phyloP scores from a whole-genome alignment of 2,329 filamentous ascomycete species.

The Aspergillus uvarum region DNA sequence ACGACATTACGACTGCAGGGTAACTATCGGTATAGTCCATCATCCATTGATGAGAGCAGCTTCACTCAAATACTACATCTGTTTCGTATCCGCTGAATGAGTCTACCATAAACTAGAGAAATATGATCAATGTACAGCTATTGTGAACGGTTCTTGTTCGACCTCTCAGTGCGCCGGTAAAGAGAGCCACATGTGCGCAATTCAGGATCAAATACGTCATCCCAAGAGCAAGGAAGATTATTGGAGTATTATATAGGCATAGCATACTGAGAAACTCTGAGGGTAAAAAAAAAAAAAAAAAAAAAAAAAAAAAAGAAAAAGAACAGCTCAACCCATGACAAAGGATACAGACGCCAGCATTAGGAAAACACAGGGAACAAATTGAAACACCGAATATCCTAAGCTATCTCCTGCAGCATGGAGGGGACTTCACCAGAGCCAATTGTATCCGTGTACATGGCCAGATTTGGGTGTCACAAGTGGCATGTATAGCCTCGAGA shows the following conservation, averaged over 20 bases:
- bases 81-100: no score
- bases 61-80: neutral
- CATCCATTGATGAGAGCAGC: neutral
- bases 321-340: conserved; percentile 30
- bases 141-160: neutral
- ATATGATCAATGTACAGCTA: neutral
- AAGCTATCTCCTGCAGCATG: conserved; percentile 28
- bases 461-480: conserved; percentile 5
- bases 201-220: neutral
- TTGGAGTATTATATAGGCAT: conserved; percentile 36
- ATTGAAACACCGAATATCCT: conserved; percentile 19
- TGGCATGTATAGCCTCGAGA: neutral
- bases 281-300: conserved; percentile 12
- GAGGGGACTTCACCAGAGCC: conserved; percentile 34
- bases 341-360: conserved; percentile 37
- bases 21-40: neutral
- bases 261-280: conserved; percentile 31
- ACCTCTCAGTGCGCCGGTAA: neutral
- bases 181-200: neutral
- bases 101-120: no score
- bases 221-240: neutral
- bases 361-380: conserved; percentile 28
- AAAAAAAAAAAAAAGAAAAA: conserved; percentile 21
- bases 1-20: neutral
- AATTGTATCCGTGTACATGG: conserved; percentile 23